Evolutionary conservation across 305 asterid genomes (phyloP).

Genomic region (Andrographis paniculata): DNA sequence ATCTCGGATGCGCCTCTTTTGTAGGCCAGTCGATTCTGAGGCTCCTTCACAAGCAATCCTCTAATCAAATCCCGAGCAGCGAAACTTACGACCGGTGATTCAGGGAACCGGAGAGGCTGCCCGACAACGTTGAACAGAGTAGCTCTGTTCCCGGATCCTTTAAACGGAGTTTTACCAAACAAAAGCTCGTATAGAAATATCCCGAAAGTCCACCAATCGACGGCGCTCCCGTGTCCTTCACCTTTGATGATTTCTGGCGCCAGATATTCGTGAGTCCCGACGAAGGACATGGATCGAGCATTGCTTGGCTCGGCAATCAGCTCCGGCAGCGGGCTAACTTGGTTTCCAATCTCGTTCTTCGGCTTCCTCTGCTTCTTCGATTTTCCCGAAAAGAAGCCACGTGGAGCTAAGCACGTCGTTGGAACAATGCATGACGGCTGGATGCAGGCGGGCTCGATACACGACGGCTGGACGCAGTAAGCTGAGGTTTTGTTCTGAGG

Average conservation of each 20-base stretch:
- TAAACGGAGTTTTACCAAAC: conserved; percentile 69
- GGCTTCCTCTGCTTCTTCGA: conserved; percentile 49
- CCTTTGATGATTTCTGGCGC: conserved; percentile 86
- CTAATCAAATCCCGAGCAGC: conserved; percentile 68
- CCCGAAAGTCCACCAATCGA: conserved; percentile 88
- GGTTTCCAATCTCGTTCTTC: conserved; percentile 49
- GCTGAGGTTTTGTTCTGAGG: conserved; percentile 35
- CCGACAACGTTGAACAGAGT: conserved; percentile 72
- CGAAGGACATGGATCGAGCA: conserved; percentile 81
- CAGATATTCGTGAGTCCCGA: conserved; percentile 74
- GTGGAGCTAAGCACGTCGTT: conserved; percentile 60
- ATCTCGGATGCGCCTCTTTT: conserved; percentile 79
- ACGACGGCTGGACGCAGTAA: conserved; percentile 55
- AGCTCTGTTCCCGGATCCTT: conserved; percentile 74
- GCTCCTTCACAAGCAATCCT: conserved; percentile 74
- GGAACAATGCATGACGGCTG: conserved; percentile 64
- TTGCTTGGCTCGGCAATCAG: conserved; percentile 73
- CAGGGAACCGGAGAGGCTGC: conserved; percentile 73
- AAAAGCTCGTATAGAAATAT: conserved; percentile 61
- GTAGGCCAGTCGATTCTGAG: conserved; percentile 64
- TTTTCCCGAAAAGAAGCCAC: conserved; percentile 50
- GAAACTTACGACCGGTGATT: conserved; percentile 66
- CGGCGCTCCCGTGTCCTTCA: conserved; percentile 86
- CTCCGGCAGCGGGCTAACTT: conserved; percentile 62
- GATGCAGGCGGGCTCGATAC: conserved; percentile 60